A percentile compares a stretch with the other conserved stretches of the same genome.
These are phyloP conservation scores for Ustilago shanxiensis DNA, from an alignment of 1,284 basidiomycete species.

Conservation along the genomic window DNA sequence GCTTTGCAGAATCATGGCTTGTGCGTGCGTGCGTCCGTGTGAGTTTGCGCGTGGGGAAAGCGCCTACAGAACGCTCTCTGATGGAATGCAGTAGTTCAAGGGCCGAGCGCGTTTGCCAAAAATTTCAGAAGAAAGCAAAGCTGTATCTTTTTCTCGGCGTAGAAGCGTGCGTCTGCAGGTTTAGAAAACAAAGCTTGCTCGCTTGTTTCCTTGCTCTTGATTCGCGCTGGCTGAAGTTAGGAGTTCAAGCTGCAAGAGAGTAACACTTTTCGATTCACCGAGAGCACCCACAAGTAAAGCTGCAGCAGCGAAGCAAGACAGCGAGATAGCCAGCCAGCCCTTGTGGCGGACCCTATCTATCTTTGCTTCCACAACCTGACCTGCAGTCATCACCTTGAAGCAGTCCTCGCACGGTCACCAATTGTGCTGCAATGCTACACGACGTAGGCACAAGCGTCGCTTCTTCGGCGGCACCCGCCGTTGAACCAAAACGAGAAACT, in stretches of 20 bases:
- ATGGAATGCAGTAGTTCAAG: background rate
- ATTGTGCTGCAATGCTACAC: constrained; percentile 2
- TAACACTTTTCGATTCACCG: constrained; percentile 6
- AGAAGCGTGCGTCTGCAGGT: constrained; percentile 1
- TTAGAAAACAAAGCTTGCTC: constrained; percentile 3
- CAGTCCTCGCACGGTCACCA: background rate
- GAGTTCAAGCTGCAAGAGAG: background rate
- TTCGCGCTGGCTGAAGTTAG: constrained; percentile 5
- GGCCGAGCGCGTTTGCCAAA: background rate
- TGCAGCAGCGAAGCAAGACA: too few species aligned
- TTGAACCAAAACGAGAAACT: constrained; percentile 4
- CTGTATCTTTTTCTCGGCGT: background rate
- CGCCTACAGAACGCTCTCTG: background rate
- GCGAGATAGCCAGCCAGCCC: too few species aligned
- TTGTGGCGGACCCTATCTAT: constrained; percentile 2
- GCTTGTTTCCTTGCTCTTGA: background rate
- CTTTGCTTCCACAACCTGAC: background rate
- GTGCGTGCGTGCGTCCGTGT: constrained; percentile 20
- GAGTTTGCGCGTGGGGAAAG: constrained; percentile 1
- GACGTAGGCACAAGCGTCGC: constrained; percentile 15
- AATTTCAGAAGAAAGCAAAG: background rate
- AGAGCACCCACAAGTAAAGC: too few species aligned
- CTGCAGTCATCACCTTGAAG: background rate
- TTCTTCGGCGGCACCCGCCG: background rate
- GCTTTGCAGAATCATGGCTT: constrained; percentile 14